phyloP scores from a whole-genome alignment of 1,284 basidiomycete species.

The Cutaneotrichosporon sp. region DNA sequence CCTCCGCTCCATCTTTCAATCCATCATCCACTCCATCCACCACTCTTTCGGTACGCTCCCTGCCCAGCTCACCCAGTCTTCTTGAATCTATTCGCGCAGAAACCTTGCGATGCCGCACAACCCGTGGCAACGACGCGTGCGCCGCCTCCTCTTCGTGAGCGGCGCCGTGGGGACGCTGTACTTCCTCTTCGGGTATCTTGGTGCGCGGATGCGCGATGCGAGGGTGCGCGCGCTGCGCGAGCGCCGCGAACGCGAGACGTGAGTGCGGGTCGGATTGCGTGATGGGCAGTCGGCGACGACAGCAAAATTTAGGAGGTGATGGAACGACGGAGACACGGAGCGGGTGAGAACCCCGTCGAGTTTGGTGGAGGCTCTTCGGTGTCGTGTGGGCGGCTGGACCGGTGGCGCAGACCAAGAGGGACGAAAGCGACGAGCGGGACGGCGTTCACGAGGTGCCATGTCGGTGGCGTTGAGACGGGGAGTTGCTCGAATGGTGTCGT shows the following conservation, averaged over 20 bases:
- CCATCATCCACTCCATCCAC: neutral
- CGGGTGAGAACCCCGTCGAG: no score
- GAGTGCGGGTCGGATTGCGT: slow-evolving; percentile 9
- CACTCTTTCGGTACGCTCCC: neutral
- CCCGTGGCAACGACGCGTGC: slow-evolving; percentile 32
- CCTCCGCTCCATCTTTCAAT: no score
- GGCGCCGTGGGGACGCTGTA: slow-evolving; percentile 39
- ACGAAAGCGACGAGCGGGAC: no score
- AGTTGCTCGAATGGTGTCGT: no score
- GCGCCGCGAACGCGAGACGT: slow-evolving; percentile 35
- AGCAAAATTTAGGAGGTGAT: neutral
- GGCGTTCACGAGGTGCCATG: no score
- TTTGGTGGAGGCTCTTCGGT: no score
- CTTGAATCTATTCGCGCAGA: neutral
- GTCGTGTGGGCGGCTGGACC: no score
- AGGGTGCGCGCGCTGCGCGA: slow-evolving; percentile 35
- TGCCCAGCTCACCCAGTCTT: neutral
- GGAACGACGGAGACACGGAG: neutral
- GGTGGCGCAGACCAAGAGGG: no score
- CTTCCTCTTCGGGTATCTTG: slow-evolving; percentile 31
- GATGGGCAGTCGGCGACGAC: no score
- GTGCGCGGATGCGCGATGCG: slow-evolving; percentile 37
- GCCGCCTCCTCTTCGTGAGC: slow-evolving; percentile 28
- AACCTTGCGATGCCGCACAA: slow-evolving; percentile 1
- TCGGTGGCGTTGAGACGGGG: no score